Evolutionary conservation across 306 rosid genomes (phyloP), one percentile per base, ranked within the genome.

Genomic region (Inga leiocalycina): DNA sequence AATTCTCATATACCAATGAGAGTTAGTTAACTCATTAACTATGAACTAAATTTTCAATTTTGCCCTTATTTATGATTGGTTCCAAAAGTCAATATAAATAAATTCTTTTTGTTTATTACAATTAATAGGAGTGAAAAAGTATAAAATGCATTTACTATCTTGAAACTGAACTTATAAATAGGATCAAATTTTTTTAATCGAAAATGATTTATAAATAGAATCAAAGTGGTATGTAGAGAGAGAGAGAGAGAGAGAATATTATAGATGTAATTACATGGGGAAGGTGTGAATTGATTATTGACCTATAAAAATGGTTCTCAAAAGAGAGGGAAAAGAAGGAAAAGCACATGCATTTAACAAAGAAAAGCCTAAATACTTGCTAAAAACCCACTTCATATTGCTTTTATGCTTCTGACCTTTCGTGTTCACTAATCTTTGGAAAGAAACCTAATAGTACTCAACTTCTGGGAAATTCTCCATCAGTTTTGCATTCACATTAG

Each of bases 341-440:
- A 3, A 44, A 72, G 76, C 61, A 39, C 65, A 65, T 65, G 80
- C 59, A 39, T 39, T 39, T 39, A 79, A 64, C 30, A 66, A 24
- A 52, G 32, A 77, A 81, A 35, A 73, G 64, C 49, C 64, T 19
- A 64, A 19, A 24, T 27, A 59, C 39, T 24, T 22, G 57, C 37
- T 4, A 24, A 41, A 24, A 41, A 59, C 66, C 34, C 34, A 22
- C 64, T 46, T 12, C 32, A 24, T 45, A 17, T 17, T 59, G 57
- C 71, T 80, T 43, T 43, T 14, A 49, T 59, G 24, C 62, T 30
- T 8, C 65, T 44, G 24, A 13, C 75, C 22, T 71, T 43, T 4
- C 75, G 75, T 71, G 34, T 43, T 43, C 75, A 44, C 10, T n/a
- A 61, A 61, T 44, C 78, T 78, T 83, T 77, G 66, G 35, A 83